phyloP scores from a whole-genome alignment of 2,329 filamentous ascomycete genomes.

The Sporothrix variecibatus region DNA sequence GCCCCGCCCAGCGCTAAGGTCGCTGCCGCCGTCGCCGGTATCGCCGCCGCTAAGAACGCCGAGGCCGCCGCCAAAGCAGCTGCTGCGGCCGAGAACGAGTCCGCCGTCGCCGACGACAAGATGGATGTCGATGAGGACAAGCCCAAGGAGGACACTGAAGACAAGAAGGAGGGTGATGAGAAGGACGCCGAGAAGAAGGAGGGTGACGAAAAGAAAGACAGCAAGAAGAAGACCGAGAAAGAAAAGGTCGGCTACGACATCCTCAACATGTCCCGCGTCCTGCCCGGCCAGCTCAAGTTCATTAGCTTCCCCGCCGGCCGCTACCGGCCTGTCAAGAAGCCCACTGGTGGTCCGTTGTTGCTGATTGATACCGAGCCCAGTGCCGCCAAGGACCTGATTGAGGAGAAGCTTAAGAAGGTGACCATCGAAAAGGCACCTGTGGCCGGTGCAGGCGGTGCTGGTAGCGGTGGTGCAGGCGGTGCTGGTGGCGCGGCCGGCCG shows the following conservation, averaged over 20 bases:
- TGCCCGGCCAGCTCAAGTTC: constrained; percentile 91
- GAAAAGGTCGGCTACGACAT: constrained; percentile 97
- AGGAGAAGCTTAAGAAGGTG: constrained; percentile 88
- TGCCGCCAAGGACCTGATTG: constrained; percentile 77
- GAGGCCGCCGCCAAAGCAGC: constrained; percentile 34
- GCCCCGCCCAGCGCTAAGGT: constrained; percentile 14
- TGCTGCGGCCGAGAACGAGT: neutral
- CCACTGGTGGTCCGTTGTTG: constrained; percentile 91
- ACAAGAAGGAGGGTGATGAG: constrained; percentile 63
- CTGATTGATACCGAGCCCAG: constrained; percentile 80
- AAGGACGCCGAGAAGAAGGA: constrained; percentile 75
- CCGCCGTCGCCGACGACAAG: constrained; percentile 60
- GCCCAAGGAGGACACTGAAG: constrained; percentile 53
- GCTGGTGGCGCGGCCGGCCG: constrained; percentile 30
- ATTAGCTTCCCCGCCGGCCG: constrained; percentile 88
- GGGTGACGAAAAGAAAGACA: constrained; percentile 79
- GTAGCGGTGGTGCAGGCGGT: constrained; percentile 28
- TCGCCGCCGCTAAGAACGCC: neutral
- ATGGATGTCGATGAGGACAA: constrained; percentile 82
- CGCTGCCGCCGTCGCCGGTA: constrained; percentile 33
- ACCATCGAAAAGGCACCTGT: constrained; percentile 63
- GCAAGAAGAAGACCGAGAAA: constrained; percentile 89
- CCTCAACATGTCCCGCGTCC: constrained; percentile 93
- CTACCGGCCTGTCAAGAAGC: constrained; percentile 90
- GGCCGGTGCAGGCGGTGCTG: constrained; percentile 39